Evolutionary conservation across 2,329 filamentous ascomycete genomes (phyloP), one percentile per base, ranked within the genome.

Genomic region (Pyrenochaeta sp.): DNA sequence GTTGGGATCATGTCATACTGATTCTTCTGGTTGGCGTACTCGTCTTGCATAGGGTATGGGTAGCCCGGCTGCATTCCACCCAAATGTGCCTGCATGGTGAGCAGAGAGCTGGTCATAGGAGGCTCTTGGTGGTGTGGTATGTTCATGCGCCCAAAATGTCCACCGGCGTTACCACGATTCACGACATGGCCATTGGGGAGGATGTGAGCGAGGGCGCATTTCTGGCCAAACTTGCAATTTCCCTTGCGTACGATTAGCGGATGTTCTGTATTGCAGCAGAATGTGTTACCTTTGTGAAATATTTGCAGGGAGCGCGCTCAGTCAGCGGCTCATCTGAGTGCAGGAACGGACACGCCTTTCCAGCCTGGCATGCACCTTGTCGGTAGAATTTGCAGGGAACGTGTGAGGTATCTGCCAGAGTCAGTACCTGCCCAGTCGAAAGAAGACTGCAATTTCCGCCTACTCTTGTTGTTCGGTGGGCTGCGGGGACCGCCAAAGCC

Each of bases 331-430:
- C 91, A 64, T 95, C 88, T 64, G 96, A 94, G 81, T 99, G 95
- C 71, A 93, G 92, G 80, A 98, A 99, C 40, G 95, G 95, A 82
- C 95, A 99, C 66, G 93, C 92, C 77, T 91, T 91, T 69, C 95
- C 95, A 56, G 95, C 95, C 85, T 98, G 94, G 79, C 95, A 99
- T 72, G 92, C 89, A 77, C 94, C 93, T 82, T 97, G 92, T 52
- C 93, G 90, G 80, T 95, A 99, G 90, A 99, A 99, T 85, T 98
- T 98, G 90, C 95, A 99, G 39, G 95, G 95, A 44, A 99, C 95
- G 82, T 98, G 95, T 61, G 93, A 91, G 19, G 95, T 97, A 79
- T 97, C 94, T 97, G 59, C 42, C 32, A 46, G 45, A 63, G 72
- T 72, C 55, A 73, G 66, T 59, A 57, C 39, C 45, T 22, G 43